Percentiles rank a stretch among this genome's conserved stretches.
Conservation (phyloP, 108 stramenopile genomes). For the Craspedostauros australis region DNA sequence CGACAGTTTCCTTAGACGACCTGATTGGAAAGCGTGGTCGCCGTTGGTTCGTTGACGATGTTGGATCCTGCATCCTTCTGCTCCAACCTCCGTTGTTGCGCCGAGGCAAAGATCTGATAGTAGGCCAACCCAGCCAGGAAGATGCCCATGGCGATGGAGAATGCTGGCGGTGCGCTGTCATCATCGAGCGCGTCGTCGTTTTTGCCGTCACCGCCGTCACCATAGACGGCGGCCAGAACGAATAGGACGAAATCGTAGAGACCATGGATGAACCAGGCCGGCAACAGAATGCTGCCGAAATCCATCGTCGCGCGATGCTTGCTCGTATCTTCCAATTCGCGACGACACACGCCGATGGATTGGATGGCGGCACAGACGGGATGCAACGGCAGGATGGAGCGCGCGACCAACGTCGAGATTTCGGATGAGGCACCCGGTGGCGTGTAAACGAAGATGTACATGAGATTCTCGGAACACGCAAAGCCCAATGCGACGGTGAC, state of each 20-base stretch:
- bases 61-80: too few relatives aligned
- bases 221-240: background rate
- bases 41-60: too few relatives aligned
- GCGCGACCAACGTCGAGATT: slow-evolving; percentile 38
- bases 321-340: slow-evolving; percentile 41
- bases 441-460: slow-evolving; percentile 37
- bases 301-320: too few relatives aligned
- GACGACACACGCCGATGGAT: slow-evolving; percentile 49
- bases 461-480: slow-evolving; percentile 50
- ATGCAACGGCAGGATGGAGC: slow-evolving; percentile 49
- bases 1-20: too few relatives aligned
- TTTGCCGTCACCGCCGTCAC: too few relatives aligned
- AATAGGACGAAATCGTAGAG: slow-evolving; percentile 52
- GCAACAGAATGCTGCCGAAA: slow-evolving; percentile 32
- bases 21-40: too few relatives aligned
- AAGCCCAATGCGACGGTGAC: slow-evolving; percentile 56
- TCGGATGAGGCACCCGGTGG: slow-evolving; percentile 3
- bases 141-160: too few relatives aligned
- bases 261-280: slow-evolving; percentile 48
- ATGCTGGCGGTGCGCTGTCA: too few relatives aligned
- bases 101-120: too few relatives aligned
- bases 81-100: too few relatives aligned
- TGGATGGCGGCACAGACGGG: slow-evolving; percentile 56
- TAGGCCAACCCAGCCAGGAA: too few relatives aligned
- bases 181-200: too few relatives aligned